Evolutionary conservation across 2,329 filamentous ascomycete genomes (phyloP).

Genomic region (Cadophora sp.): DNA sequence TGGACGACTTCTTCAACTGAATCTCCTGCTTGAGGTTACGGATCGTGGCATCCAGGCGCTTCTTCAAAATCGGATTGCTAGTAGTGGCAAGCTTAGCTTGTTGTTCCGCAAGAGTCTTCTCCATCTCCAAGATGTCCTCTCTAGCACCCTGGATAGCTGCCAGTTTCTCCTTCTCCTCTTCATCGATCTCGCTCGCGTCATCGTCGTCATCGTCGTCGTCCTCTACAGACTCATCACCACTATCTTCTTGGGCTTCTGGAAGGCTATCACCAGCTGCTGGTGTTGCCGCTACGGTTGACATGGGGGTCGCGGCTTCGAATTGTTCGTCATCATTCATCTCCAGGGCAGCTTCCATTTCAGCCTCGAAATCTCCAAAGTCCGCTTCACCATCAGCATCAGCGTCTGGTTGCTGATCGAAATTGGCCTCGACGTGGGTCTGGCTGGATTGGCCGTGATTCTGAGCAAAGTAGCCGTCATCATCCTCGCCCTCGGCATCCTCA

Average conservation of each 20-base stretch:
- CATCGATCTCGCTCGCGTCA: constrained; percentile 52
- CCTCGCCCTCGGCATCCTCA: constrained; percentile 49
- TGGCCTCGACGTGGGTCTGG: constrained; percentile 45
- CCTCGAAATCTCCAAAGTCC: constrained; percentile 40
- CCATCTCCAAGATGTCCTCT: constrained; percentile 61
- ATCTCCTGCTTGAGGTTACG: constrained; percentile 59
- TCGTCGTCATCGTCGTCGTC: constrained; percentile 54
- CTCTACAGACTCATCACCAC: constrained; percentile 52
- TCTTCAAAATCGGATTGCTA: constrained; percentile 56
- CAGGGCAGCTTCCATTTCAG: constrained; percentile 14
- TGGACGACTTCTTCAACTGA: constrained; percentile 56
- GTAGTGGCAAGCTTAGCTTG: constrained; percentile 51
- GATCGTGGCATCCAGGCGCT: constrained; percentile 56
- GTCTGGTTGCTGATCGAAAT: constrained; percentile 48
- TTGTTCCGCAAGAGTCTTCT: constrained; percentile 55
- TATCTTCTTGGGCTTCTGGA: constrained; percentile 41
- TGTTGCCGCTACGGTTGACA: constrained; percentile 40
- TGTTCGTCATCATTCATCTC: constrained; percentile 8
- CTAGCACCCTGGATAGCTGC: constrained; percentile 54
- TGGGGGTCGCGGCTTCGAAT: constrained; percentile 38
- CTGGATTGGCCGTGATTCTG: constrained; percentile 34
- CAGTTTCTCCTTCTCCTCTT: constrained; percentile 56
- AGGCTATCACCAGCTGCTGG: constrained; percentile 37
- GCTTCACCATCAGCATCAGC: constrained; percentile 45
- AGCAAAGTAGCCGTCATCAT: constrained; percentile 48